Conservation (phyloP, 2,329 filamentous ascomycete genomes). For the Teratosphaeriaceae sp. region DNA sequence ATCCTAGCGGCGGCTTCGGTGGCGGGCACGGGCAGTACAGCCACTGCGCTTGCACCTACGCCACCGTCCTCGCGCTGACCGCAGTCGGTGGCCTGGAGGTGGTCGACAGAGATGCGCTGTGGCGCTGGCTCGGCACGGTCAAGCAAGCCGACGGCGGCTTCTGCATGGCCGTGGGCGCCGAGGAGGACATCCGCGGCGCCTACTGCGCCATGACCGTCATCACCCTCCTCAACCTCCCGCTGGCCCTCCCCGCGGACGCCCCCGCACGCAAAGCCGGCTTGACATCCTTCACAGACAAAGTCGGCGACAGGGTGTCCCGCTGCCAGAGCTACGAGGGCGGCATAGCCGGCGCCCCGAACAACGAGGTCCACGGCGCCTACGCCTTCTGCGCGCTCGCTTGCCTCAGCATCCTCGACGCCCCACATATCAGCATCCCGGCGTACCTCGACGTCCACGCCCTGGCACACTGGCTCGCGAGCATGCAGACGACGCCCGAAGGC, state of each 20-base stretch:
- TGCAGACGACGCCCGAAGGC: conserved; percentile 85
- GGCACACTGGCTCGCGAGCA: conserved; percentile 79
- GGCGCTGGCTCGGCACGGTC: conserved; percentile 79
- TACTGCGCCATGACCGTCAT: conserved; percentile 87
- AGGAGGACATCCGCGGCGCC: conserved; percentile 89
- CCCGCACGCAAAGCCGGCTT: conserved; percentile 59
- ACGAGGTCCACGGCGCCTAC: conserved; percentile 94
- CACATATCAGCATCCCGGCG: conserved; percentile 65
- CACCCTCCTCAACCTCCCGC: conserved; percentile 73
- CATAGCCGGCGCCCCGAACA: conserved; percentile 75
- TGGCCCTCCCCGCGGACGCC: conserved; percentile 67
- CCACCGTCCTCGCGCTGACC: conserved; percentile 68
- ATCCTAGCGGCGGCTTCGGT: conserved; percentile 76
- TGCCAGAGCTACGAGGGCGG: conserved; percentile 98
- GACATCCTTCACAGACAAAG: conserved; percentile 60
- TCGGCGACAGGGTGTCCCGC: conserved; percentile 71
- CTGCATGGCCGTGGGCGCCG: conserved; percentile 74
- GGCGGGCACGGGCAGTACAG: conserved; percentile 88
- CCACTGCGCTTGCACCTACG: conserved; percentile 86
- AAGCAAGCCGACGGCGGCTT: conserved; percentile 91
- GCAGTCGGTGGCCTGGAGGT: conserved; percentile 70
- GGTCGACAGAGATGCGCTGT: conserved; percentile 78
- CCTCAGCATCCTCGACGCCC: conserved; percentile 76
- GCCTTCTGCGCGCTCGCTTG: conserved; percentile 90
- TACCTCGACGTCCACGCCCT: conserved; percentile 72